Base-by-base conservation (phyloP, 148 eudicot genomes). In the Linanthus parryae region DNA sequence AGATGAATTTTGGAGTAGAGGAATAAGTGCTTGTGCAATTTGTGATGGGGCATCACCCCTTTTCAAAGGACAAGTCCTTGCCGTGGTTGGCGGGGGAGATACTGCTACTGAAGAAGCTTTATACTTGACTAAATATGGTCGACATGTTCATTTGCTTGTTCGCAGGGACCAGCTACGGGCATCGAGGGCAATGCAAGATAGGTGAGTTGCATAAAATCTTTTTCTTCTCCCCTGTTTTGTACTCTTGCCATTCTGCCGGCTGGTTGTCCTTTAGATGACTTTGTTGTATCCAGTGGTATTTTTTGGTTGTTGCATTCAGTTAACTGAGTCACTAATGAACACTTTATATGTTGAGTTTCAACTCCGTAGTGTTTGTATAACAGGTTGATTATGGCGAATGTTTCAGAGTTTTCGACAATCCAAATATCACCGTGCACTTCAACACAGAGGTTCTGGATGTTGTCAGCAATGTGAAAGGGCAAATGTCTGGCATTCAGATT, bases 301-400 rank as follows among this genome's bases (percentile, higher is more conserved):
- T 15, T 50, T 50, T 18, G 45, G 44, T 19, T 46, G 17, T 43
- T 57, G 17, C 19, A 5, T 42, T 49, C 8, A 62, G 62, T 56
- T 28, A 53, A 67, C 14, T 62, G 37, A 70, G 43, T 58, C 62
- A 44, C 63, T 66, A 62, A 72, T 61, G 46, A 66, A 41, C 56
- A 63, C 59, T 66, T 48, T 63, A 48, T 64, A 51, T 71, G 67
- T 79, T 69, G 76, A 77, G 68, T 84, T 81, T 84, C 89, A 83
- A 84, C 90, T 81, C 63, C 88, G 76, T 87, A 78, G 77, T 76
- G 87, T 92, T 87, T 87, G 90, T 84, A 87, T 92, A 92, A 92
- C 98, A 92, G 98, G 96, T 79, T 92, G 90, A 68, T 92, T 92
- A 80, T 92, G 94, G 98, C 94, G 98, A 79, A 87, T 87, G 90